Conservation (phyloP, 2,329 filamentous ascomycete species). For the Ophiostoma novo-ulmi region DNA sequence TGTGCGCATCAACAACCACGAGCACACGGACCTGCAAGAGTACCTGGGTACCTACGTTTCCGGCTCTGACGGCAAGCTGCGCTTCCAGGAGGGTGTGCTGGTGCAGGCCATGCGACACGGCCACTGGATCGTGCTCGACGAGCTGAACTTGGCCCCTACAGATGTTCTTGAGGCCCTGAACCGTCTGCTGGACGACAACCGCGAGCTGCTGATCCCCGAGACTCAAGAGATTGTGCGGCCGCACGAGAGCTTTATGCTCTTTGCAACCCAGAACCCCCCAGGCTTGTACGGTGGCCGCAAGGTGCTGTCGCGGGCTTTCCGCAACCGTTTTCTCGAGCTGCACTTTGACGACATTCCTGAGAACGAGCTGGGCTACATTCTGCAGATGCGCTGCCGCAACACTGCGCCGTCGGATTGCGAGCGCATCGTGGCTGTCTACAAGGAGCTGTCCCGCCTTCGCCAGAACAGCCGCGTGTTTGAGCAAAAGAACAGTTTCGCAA, state of each 20-base stretch:
- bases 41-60: slow-evolving; percentile 95
- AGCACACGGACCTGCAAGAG: slow-evolving; percentile 96
- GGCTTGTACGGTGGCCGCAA: slow-evolving; percentile 95
- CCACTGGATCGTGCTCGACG: slow-evolving; percentile 97
- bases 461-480: slow-evolving; percentile 92
- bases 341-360: slow-evolving; percentile 98
- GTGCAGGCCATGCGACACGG: slow-evolving; percentile 89
- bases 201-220: slow-evolving; percentile 91
- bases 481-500: slow-evolving; percentile 95
- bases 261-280: slow-evolving; percentile 94
- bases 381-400: slow-evolving; percentile 79
- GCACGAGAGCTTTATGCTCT: slow-evolving; percentile 94
- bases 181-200: slow-evolving; percentile 89
- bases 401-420: slow-evolving; percentile 87
- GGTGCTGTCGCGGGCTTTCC: slow-evolving; percentile 84
- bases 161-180: slow-evolving; percentile 97
- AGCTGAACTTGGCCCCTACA: slow-evolving; percentile 92
- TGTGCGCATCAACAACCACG: slow-evolving; percentile 98
- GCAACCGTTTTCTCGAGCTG: slow-evolving; percentile 92
- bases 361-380: slow-evolving; percentile 83
- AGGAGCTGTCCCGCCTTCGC: slow-evolving; percentile 80
- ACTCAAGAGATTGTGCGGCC: slow-evolving; percentile 91
- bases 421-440: slow-evolving; percentile 88
- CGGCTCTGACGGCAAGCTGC: slow-evolving; percentile 73
- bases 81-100: slow-evolving; percentile 88